Conservation (phyloP, 371 early-diverging fungal species). For the Smittium culicis region DNA sequence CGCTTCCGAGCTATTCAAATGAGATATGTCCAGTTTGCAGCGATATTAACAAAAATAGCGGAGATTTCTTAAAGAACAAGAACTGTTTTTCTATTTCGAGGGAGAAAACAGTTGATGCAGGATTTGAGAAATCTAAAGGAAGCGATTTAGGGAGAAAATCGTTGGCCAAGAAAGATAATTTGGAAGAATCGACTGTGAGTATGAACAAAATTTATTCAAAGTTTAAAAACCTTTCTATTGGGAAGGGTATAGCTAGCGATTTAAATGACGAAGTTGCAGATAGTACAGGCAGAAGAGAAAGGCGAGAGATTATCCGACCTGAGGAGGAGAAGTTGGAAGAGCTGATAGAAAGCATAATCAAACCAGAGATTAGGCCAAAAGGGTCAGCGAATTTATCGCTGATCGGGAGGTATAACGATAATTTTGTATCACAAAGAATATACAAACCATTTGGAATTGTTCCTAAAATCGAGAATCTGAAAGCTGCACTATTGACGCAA, state of each 20-base stretch:
- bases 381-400: not conserved
- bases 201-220: not conserved
- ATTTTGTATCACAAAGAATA: not conserved
- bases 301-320: no score
- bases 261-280: no score
- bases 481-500: not conserved
- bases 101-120: not conserved
- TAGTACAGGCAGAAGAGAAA: no score
- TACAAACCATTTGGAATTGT: not conserved
- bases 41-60: not conserved
- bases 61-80: not conserved
- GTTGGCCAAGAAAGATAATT: not conserved
- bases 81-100: not conserved
- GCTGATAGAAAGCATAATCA: not conserved
- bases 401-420: not conserved
- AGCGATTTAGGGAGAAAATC: no score
- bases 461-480: not conserved
- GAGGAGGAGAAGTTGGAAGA: not conserved
- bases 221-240: not conserved
- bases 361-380: not conserved
- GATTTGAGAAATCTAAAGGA: not conserved
- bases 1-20: not conserved
- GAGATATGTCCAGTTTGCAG: not conserved
- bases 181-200: not conserved
- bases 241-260: not conserved